Base-by-base conservation (phyloP, 1,284 basidiomycete genomes). In the Moesziomyces antarcticus region DNA sequence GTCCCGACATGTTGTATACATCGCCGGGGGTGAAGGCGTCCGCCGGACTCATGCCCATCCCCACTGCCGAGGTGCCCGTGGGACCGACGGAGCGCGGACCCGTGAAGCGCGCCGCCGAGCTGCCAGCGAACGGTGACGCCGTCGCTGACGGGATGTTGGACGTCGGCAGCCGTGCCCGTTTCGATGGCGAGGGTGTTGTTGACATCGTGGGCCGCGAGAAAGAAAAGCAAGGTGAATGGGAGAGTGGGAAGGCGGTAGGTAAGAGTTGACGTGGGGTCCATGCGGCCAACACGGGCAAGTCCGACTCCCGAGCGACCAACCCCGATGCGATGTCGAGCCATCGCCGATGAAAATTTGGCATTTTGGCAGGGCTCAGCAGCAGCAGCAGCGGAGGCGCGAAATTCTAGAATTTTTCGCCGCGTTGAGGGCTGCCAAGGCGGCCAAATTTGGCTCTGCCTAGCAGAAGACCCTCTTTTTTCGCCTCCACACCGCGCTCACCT, bases 391-490 rank as follows among this genome's bases (percentile, higher is more conserved):
- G 30, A 33, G 30, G 30, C 30, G 30, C 10, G 10, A 33, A 49
- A 45, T 64, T 70, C 67, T 61, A 57, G 61, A 71, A 64, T 25
- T 71, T 65, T 71, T 71, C 47, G 50, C 46, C 11, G 33, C 47
- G 27, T 37, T 41, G 37, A 11, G n/a, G 37, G 37, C 13, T 16
- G 14, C 6, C 14, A 14, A 40, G 37, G 37, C 37, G 37, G 10
- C 30, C 3, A 33, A 13, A 11, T 13, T 33, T 33, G 30, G 30
- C 30, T 13, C 30, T 33, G 5, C 11, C 3, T 4, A 3, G 37
- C 27, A 45, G 42, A 40, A 40, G 57, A 43, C 53, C 44, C 46
- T 57, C 30, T 45, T 24, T 24, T 22, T 13, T 41, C 16, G 40
- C 33, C 46, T 47, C 21, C 45, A 24, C 18, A 35, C 24, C 25